Percentiles rank a stretch among this genome's conserved stretches.
These are phyloP conservation scores for Candida gigantensis DNA, from an alignment of 1,139 yeast species.

Conservation along the genomic window DNA sequence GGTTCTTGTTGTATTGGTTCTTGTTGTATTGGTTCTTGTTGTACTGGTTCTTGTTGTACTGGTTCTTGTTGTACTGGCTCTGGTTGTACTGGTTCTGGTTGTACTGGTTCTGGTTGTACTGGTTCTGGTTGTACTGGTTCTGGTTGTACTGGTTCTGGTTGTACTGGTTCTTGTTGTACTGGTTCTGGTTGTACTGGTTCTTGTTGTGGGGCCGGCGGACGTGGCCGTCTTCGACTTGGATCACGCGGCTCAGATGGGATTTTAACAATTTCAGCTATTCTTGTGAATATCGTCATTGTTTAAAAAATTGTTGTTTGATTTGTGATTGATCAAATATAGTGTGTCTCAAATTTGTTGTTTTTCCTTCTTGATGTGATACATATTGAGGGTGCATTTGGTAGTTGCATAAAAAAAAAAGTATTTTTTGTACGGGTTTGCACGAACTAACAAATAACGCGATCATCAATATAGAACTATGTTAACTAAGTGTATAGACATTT, in stretches of 20 bases:
- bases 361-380: not conserved
- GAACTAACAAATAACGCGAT: too few relatives aligned
- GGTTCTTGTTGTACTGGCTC: not conserved
- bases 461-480: too few relatives aligned
- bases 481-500: too few relatives aligned
- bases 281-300: not conserved
- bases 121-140: not conserved
- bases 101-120: not conserved
- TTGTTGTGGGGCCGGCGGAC: not conserved
- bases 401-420: too few relatives aligned
- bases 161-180: too few relatives aligned
- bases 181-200: too few relatives aligned
- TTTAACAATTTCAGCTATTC: not conserved
- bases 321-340: not conserved
- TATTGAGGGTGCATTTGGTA: not conserved
- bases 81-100: not conserved
- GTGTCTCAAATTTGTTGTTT: too few relatives aligned
- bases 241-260: not conserved
- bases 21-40: not conserved
- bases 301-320: not conserved
- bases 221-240: not conserved
- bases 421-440: too few relatives aligned
- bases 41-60: not conserved
- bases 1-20: not conserved
- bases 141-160: not conserved